These are phyloP conservation scores for Globisporangium orthogonon DNA, from an alignment of 352 stramenopile genomes.

Conservation along the genomic window DNA sequence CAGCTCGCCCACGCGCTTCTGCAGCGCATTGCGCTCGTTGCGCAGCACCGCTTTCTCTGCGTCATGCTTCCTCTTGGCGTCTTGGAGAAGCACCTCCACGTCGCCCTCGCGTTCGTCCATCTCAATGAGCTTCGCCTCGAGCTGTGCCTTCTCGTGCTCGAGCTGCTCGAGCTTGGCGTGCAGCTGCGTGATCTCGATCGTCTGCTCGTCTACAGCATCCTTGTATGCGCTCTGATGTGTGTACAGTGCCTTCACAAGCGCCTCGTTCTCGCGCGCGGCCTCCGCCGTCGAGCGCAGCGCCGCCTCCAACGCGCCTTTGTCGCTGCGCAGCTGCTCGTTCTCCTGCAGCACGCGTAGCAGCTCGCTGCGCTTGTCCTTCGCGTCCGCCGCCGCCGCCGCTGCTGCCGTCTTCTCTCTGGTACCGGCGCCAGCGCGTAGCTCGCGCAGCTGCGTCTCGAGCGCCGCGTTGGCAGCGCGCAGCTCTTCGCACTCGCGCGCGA, in stretches of 20 bases:
- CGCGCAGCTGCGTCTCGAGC: conserved; percentile 1
- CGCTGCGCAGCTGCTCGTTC: conserved; percentile 53
- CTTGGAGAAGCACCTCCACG: conserved; percentile 37
- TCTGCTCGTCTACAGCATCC: conserved; percentile 56
- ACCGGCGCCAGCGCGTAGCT: conserved; percentile 31
- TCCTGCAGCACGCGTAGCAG: conserved; percentile 60
- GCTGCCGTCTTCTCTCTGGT: conserved; percentile 27
- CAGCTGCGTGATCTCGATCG: conserved; percentile 54
- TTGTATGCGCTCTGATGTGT: conserved; percentile 47
- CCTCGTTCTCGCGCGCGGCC: conserved; percentile 37
- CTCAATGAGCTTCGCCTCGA: conserved; percentile 68
- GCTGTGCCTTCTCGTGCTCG: conserved; percentile 39
- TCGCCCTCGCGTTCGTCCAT: conserved; percentile 64
- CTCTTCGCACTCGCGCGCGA: not conserved
- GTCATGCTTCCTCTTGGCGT: conserved; percentile 43
- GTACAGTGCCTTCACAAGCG: conserved; percentile 32
- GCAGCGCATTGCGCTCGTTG: conserved; percentile 34
- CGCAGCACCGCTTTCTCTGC: conserved; percentile 45
- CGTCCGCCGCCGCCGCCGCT: conserved; percentile 12
- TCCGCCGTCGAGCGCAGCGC: conserved; percentile 28
- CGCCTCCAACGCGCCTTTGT: conserved; percentile 28
- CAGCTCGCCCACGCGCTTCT: conserved; percentile 30
- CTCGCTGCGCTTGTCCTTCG: conserved; percentile 45
- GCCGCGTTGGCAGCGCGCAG: not conserved
- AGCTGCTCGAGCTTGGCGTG: conserved; percentile 45